A percentile compares a stretch with the other conserved stretches of the same genome.
phyloP scores from a whole-genome alignment of 1,139 yeast genomes.

The Zygotorulaspora mrakii region DNA sequence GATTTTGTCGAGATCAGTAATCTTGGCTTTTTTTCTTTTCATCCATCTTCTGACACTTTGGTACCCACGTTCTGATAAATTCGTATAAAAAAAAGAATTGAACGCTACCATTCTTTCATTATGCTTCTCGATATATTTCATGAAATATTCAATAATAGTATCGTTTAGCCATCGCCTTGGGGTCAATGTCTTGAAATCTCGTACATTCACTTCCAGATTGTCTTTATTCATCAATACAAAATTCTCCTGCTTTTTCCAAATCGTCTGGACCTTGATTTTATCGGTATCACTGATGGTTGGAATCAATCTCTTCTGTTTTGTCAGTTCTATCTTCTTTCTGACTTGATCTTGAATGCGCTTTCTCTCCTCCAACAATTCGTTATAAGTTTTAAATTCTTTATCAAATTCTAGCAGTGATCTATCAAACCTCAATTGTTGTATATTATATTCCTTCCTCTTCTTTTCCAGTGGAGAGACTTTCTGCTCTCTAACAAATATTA shows the following conservation, averaged over 20 bases:
- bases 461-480: slow-evolving; percentile 29
- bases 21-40: slow-evolving; percentile 69
- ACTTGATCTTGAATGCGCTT: slow-evolving; percentile 40
- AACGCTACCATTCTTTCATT: slow-evolving; percentile 54
- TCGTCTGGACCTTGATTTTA: slow-evolving; percentile 38
- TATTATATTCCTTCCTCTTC: slow-evolving; percentile 27
- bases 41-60: slow-evolving; percentile 87
- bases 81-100: slow-evolving; percentile 84
- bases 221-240: slow-evolving; percentile 42
- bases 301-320: slow-evolving; percentile 27
- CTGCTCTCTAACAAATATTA: slow-evolving; percentile 36
- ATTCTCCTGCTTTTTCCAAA: slow-evolving; percentile 39
- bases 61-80: slow-evolving; percentile 68
- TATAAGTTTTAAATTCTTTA: slow-evolving; percentile 42
- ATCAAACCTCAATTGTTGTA: slow-evolving; percentile 27
- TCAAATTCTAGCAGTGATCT: slow-evolving; percentile 32
- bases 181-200: slow-evolving; percentile 67
- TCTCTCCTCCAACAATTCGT: slow-evolving; percentile 43
- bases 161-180: slow-evolving; percentile 87
- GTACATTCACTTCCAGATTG: slow-evolving; percentile 56
- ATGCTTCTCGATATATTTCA: slow-evolving; percentile 49
- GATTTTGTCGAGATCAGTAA: slow-evolving; percentile 59
- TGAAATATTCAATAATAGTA: slow-evolving; percentile 78
- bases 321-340: slow-evolving; percentile 37
- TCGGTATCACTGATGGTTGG: slow-evolving; percentile 37